A percentile compares a stretch with the other conserved stretches of the same genome.
phyloP scores from a whole-genome alignment of 1,284 basidiomycete genomes.

The Malassezia yamatoensis region DNA sequence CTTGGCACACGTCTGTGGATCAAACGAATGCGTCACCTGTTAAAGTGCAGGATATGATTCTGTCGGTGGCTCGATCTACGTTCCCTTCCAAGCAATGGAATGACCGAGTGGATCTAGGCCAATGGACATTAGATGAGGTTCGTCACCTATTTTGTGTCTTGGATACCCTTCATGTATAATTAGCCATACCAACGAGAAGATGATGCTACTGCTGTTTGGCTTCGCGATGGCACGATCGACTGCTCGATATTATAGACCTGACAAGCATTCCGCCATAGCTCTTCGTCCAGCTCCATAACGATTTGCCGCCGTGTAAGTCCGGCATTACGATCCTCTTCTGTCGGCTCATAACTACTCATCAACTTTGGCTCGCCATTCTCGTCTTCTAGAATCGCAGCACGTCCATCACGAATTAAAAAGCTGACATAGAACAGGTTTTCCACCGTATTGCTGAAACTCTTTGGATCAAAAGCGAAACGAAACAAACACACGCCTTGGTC shows the following conservation, averaged over 20 bases:
- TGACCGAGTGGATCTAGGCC: conserved; percentile 19
- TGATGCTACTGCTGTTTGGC: neutral
- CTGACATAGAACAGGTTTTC: conserved; percentile 89
- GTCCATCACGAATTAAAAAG: conserved; percentile 75
- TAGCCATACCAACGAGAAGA: conserved; percentile 6
- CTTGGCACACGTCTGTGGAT: conserved; percentile 2
- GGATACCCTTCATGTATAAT: conserved; percentile 22
- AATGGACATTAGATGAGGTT: conserved; percentile 20
- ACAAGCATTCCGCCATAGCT: conserved; percentile 68
- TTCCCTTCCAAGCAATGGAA: conserved; percentile 6
- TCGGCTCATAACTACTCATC: neutral
- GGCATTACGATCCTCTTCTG: conserved; percentile 57
- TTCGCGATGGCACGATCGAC: conserved; percentile 49
- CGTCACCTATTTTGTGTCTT: conserved; percentile 21
- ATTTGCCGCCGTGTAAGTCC: conserved; percentile 67
- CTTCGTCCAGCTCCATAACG: conserved; percentile 74
- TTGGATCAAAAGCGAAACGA: conserved; percentile 71
- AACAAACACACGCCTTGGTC: conserved; percentile 61
- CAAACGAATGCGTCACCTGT: neutral
- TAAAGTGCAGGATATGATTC: conserved; percentile 3
- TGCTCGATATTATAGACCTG: conserved; percentile 66
- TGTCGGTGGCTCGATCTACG: neutral
- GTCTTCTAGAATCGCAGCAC: conserved; percentile 54
- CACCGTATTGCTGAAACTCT: conserved; percentile 78
- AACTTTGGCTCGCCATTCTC: conserved; percentile 63